Evolutionary conservation across 2,329 filamentous ascomycete species (phyloP).

Genomic region (Aspergillus piperis): DNA sequence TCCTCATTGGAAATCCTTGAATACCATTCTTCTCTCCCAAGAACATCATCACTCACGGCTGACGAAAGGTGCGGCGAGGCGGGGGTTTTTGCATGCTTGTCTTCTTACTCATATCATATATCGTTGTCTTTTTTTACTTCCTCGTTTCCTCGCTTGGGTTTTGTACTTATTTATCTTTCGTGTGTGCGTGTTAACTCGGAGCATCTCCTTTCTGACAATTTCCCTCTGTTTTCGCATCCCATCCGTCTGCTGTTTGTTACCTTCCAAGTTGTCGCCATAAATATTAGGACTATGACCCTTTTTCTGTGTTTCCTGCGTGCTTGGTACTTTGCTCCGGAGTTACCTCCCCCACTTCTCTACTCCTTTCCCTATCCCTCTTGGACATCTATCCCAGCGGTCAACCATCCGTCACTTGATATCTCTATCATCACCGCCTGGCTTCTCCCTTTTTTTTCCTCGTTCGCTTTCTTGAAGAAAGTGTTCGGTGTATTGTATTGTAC

Average conservation of each 20-base stretch:
- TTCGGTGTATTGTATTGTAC: constrained; percentile 27
- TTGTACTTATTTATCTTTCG: constrained; percentile 26
- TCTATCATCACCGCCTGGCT: neutral
- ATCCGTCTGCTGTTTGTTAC: neutral
- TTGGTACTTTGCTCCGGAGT: too few relatives aligned
- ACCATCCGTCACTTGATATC: neutral
- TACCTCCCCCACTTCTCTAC: neutral
- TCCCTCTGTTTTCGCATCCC: constrained; percentile 17
- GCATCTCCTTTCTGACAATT: constrained; percentile 25
- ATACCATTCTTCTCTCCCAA: neutral
- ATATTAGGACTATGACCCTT: constrained; percentile 27
- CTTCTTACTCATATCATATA: constrained; percentile 9
- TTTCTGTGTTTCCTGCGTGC: constrained; percentile 9
- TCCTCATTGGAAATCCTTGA: neutral
- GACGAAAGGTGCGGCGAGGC: constrained; percentile 12
- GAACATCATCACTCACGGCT: constrained; percentile 9
- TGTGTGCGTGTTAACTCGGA: constrained; percentile 21
- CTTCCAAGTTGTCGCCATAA: constrained; percentile 24
- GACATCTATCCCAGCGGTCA: too few relatives aligned
- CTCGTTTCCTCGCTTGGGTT: constrained; percentile 20
- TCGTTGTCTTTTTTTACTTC: constrained; percentile 12
- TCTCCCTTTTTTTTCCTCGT: neutral
- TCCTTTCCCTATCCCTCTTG: neutral
- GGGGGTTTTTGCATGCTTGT: neutral
- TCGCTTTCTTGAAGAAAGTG: constrained; percentile 11